phyloP scores from a whole-genome alignment of 352 stramenopile species.

The Globisporangium nunn region DNA sequence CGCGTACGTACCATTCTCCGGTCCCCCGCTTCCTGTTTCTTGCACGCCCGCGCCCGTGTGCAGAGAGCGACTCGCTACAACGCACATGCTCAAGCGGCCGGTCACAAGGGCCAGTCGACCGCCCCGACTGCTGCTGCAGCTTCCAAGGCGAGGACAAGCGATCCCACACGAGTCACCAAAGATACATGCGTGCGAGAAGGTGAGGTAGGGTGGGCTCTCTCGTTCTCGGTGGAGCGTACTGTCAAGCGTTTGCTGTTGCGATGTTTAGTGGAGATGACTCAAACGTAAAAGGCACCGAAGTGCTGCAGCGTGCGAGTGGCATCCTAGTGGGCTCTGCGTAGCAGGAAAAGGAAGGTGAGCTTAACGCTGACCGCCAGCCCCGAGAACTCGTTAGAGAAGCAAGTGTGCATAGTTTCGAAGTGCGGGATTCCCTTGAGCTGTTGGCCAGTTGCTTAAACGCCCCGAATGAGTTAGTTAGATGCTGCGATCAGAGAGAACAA shows the following conservation, averaged over 20 bases:
- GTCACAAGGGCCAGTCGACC: neutral
- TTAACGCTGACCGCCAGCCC: no score
- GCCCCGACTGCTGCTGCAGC: neutral
- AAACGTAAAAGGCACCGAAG: no score
- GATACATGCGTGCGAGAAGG: constrained; percentile 1
- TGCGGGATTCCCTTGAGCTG: no score
- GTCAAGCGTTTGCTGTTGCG: neutral
- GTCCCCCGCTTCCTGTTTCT: neutral
- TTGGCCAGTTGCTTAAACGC: no score
- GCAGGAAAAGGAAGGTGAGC: neutral
- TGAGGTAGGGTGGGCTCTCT: neutral
- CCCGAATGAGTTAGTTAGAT: no score
- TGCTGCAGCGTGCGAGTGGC: no score
- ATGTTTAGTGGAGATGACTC: neutral
- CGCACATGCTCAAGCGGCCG: no score
- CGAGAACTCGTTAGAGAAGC: no score
- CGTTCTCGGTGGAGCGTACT: neutral
- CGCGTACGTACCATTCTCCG: neutral
- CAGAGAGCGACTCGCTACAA: neutral
- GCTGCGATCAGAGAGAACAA: no score
- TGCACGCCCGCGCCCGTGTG: neutral
- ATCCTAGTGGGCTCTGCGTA: neutral
- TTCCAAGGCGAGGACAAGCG: neutral
- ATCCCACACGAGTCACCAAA: neutral
- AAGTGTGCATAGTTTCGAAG: no score